Evolutionary conservation across 2,329 filamentous ascomycete species (phyloP), one percentile per base, ranked within the genome.

Genomic region (Gaeumannomyces tritici): DNA sequence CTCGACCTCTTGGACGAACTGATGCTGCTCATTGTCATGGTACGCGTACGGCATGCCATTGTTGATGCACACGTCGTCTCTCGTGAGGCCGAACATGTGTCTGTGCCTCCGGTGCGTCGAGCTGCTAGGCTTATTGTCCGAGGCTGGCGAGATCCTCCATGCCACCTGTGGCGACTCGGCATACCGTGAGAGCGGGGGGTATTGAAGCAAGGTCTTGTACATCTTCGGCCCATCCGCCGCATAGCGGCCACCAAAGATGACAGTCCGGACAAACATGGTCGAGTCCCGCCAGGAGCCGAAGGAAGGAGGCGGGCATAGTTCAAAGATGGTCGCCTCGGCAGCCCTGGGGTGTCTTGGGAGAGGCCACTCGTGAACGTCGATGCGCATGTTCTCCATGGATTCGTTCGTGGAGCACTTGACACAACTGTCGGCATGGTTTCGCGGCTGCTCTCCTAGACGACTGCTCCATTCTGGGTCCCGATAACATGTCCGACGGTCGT

Each of bases 361-460:
- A 0, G 84, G 83, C 82, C 82, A 86, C 67, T 88, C 84, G 65
- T 83, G 74, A 11, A 83, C 68, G 0, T 55, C 0, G 9, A 88
- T 85, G 0, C 29, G 51, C 0, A 88, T 62, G 0, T 4, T 2
- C 0, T 73, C 57, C 0, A 81, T 81, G n/a, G n/a, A n/a, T n/a
- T n/a, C n/a, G n/a, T n/a, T n/a, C n/a, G n/a, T n/a, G n/a, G n/a
- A n/a, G n/a, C n/a, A n/a, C n/a, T n/a, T n/a, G n/a, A n/a, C n/a
- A n/a, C n/a, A n/a, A n/a, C n/a, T n/a, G n/a, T n/a, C n/a, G n/a
- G n/a, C n/a, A n/a, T n/a, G n/a, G n/a, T n/a, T n/a, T n/a, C n/a
- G n/a, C n/a, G n/a, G n/a, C n/a, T n/a, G n/a, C n/a, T n/a, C n/a
- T n/a, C n/a, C n/a, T n/a, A n/a, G n/a, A n/a, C n/a, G n/a, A n/a